Evolutionary conservation across 2,329 filamentous ascomycete genomes (phyloP).

Genomic region (Proliferodiscus dingleyae): DNA sequence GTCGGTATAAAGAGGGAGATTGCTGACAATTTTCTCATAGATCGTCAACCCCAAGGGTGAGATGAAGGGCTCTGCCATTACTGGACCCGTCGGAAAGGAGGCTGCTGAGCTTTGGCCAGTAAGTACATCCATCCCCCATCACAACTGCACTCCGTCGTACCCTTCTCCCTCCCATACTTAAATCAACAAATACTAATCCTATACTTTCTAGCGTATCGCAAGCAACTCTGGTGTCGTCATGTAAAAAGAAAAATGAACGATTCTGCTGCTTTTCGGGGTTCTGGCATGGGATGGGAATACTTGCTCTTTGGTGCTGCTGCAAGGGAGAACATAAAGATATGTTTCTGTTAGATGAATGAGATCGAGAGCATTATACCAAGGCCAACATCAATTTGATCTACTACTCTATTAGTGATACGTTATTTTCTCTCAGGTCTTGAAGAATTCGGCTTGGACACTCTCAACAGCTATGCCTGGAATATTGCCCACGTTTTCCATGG

Average conservation of each 20-base stretch:
- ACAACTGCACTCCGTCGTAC: not conserved
- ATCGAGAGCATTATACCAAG: too few relatives aligned
- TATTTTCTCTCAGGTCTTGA: too few relatives aligned
- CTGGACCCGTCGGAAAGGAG: constrained; percentile 98
- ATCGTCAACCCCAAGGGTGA: constrained; percentile 99
- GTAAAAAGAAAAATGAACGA: constrained; percentile 53
- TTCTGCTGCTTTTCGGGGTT: constrained; percentile 17
- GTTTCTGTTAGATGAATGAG: too few relatives aligned
- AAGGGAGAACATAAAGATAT: not conserved
- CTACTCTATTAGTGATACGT: too few relatives aligned
- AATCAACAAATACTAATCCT: constrained; percentile 14
- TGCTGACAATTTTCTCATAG: constrained; percentile 45
- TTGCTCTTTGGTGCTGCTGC: constrained; percentile 5
- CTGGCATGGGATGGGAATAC: constrained; percentile 8
- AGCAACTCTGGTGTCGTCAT: constrained; percentile 99
- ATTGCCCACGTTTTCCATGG: too few relatives aligned
- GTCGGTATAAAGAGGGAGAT: constrained; percentile 3
- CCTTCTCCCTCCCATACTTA: constrained; percentile 31
- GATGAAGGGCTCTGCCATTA: constrained; percentile 99
- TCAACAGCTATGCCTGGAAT: too few relatives aligned
- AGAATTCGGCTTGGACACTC: too few relatives aligned
- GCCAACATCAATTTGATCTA: too few relatives aligned
- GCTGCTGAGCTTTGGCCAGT: constrained; percentile 99
- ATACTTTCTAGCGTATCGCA: constrained; percentile 75
- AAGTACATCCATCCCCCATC: constrained; percentile 39